Conservation (phyloP, 2,329 filamentous ascomycete species). For the Gaeumannomyces sp. region DNA sequence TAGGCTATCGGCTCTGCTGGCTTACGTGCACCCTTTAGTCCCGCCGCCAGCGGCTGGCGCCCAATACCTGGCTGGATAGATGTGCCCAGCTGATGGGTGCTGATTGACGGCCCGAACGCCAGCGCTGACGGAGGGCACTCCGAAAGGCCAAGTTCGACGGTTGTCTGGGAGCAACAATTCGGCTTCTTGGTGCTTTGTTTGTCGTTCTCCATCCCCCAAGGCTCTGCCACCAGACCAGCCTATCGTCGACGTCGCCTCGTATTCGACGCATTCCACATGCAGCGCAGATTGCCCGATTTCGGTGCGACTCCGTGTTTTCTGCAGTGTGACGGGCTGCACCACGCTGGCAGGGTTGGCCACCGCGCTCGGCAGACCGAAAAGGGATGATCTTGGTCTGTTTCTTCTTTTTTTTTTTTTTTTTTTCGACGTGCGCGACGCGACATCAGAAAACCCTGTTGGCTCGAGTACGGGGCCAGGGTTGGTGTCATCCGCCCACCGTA, state of each 20-base stretch:
- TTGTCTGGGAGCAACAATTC: background rate
- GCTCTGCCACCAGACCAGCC: no score
- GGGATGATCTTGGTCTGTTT: no score
- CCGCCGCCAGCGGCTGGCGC: background rate
- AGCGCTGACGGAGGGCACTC: background rate
- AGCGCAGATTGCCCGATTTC: background rate
- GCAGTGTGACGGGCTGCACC: background rate
- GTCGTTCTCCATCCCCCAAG: no score
- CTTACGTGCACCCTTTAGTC: background rate
- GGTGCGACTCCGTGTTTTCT: background rate
- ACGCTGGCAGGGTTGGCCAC: no score
- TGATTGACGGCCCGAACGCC: background rate
- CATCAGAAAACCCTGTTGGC: background rate
- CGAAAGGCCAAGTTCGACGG: background rate
- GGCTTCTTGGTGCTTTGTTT: background rate
- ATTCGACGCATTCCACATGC: background rate
- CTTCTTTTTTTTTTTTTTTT: no score
- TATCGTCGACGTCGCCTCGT: background rate
- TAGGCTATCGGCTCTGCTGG: background rate
- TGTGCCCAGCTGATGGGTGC: no score
- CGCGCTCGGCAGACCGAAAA: no score
- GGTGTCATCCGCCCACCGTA: no score
- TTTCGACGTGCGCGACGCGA: background rate
- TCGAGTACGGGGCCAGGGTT: background rate
- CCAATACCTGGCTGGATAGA: no score